Conservation (phyloP, 164 flowering plant species). For the Nelumbo lutea region DNA sequence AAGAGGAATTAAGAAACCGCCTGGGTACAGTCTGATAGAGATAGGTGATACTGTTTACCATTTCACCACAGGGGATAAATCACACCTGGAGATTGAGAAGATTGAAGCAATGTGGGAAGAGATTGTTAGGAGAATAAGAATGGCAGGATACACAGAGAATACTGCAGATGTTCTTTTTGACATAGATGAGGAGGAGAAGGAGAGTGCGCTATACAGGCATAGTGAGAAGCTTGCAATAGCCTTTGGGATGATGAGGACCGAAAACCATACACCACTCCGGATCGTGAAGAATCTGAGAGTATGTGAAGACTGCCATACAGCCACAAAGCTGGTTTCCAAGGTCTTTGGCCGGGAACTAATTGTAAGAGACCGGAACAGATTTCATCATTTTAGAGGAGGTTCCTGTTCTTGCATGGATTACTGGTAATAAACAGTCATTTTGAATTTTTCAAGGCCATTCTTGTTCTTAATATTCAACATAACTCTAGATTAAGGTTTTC, state of each 20-base stretch:
- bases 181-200: too few species aligned
- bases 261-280: background rate
- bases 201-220: too few species aligned
- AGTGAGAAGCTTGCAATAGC: too few species aligned
- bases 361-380: background rate
- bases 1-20: background rate
- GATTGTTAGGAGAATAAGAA: background rate
- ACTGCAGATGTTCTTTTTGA: background rate
- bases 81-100: background rate
- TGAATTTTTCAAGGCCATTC: too few species aligned
- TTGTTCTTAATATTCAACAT: too few species aligned
- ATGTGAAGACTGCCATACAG: background rate
- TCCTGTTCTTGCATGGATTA: too few species aligned
- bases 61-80: background rate
- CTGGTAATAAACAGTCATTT: too few species aligned
- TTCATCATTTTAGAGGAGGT: too few species aligned
- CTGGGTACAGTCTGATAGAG: background rate
- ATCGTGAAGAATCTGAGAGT: background rate
- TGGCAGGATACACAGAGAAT: background rate
- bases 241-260: background rate
- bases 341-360: background rate
- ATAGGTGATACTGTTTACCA: background rate
- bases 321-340: constrained; percentile 3
- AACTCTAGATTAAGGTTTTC: too few species aligned
- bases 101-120: constrained; percentile 1